Conservation (phyloP, 169 alveolate genomes). For the Plasmodium sp. region DNA sequence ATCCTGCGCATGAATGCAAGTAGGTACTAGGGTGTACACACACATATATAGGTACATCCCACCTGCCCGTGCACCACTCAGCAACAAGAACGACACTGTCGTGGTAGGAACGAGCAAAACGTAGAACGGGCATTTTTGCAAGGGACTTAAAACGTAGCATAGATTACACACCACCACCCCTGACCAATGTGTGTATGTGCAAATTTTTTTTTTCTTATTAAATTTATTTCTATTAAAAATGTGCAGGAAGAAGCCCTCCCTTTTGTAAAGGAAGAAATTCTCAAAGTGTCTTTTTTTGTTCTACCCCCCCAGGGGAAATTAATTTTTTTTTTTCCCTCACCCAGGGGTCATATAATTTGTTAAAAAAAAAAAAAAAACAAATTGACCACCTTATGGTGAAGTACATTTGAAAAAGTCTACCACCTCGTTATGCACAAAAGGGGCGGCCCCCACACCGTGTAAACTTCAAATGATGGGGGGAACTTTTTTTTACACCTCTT, state of each 20-base stretch:
- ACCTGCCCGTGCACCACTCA: neutral
- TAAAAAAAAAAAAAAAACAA: neutral
- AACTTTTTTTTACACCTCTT: neutral
- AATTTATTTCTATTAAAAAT: neutral
- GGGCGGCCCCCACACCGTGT: neutral
- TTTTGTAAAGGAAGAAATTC: neutral
- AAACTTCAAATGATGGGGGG: neutral
- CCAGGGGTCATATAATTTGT: neutral
- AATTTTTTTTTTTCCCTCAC: neutral
- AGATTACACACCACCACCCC: neutral
- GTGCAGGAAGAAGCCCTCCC: neutral
- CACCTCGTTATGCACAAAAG: neutral
- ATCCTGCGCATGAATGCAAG: neutral
- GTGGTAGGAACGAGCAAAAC: neutral
- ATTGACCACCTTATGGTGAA: neutral
- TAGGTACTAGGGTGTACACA: neutral
- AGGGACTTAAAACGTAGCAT: neutral
- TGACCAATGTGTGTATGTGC: neutral
- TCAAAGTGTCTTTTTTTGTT: neutral
- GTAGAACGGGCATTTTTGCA: neutral
- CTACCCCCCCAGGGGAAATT: neutral
- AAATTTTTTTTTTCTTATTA: neutral
- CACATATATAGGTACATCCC: neutral
- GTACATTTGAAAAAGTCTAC: neutral
- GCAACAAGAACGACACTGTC: neutral